These are phyloP conservation scores for Phytophthora parvispora DNA, from an alignment of 352 stramenopile genomes.

Conservation along the genomic window DNA sequence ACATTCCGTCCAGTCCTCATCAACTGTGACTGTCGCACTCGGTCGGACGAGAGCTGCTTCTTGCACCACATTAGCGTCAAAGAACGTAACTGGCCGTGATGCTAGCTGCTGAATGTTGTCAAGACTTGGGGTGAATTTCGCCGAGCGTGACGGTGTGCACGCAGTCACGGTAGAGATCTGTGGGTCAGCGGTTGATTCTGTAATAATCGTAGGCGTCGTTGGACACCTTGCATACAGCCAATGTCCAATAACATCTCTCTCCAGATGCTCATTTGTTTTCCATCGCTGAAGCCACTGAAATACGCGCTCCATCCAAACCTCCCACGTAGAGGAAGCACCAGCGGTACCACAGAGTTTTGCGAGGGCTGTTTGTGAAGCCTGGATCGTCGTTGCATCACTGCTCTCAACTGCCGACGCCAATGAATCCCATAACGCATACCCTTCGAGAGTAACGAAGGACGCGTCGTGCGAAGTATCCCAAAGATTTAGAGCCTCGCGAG, in stretches of 20 bases:
- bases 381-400: constrained; percentile 14
- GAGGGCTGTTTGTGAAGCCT: constrained; percentile 30
- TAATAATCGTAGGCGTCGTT: constrained; percentile 33
- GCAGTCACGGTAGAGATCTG: constrained; percentile 25
- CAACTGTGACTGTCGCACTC: constrained; percentile 43
- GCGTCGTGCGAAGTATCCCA: constrained; percentile 49
- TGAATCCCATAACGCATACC: constrained; percentile 53
- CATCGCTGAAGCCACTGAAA: constrained; percentile 65
- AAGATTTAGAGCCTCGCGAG: constrained; percentile 46
- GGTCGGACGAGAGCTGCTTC: constrained; percentile 53
- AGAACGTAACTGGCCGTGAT: constrained; percentile 59
- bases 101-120: constrained; percentile 47
- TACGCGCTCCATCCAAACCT: constrained; percentile 68
- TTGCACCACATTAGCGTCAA: constrained; percentile 56
- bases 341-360: constrained; percentile 28
- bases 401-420: constrained; percentile 32
- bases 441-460: constrained; percentile 54
- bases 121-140: constrained; percentile 44
- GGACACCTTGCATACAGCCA: constrained; percentile 71
- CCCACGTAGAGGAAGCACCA: constrained; percentile 42
- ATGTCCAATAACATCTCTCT: constrained; percentile 70
- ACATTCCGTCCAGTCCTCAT: constrained; percentile 53
- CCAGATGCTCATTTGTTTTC: constrained; percentile 59
- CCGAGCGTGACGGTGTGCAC: constrained; percentile 44
- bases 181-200: constrained; percentile 14